Base-by-base conservation (phyloP, 2,329 filamentous ascomycete genomes). In the Ceratocystiopsis brevicomis region DNA sequence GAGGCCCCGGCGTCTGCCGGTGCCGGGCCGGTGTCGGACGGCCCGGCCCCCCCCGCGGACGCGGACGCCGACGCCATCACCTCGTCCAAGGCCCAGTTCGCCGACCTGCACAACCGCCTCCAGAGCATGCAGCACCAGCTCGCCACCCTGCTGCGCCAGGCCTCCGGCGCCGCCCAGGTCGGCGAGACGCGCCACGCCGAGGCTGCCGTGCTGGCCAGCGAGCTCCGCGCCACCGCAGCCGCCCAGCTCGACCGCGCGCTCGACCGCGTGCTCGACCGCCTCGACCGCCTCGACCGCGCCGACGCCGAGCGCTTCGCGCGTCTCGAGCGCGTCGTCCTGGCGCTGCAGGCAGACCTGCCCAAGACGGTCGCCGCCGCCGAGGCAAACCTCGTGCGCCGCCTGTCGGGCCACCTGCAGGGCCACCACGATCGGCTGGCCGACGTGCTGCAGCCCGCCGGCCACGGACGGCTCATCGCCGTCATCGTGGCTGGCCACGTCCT, bases 31-130 rank as follows among this genome's bases (percentile, higher is more conserved):
- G n/a, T n/a, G 19, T 21, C 19, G 4, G 19, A 21, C 19, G 6
- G 19, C 6, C 19, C 6, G 19, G 4, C 19, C 4, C 19, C 19
- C 11, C 34, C 13, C 38, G 62, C 66, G 38, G 71, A 76, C 52
- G 51, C 62, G 45, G 55, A 61, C 33, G 58, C 71, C 41, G 63
- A 69, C 39, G 53, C 56, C 32, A 68, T 69, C 54, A 59, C 62
- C 18, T 65, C 61, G 38, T 69, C 68, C 49, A 61, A 62, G 51
- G 61, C 63, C 13, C 85, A 94, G 59, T 88, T 95, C 56, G 69
- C 71, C 33, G 87, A 95, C 56, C 69, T 96, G 14, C 81, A 93
- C 65, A 81, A 81, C 63, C 81, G 86, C 32, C 65, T 96, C 16
- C 84, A 87, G 58, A 68, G 66, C 51, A 66, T 84, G 46, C 76